These are phyloP conservation scores for Penicillium brasilianum DNA, from an alignment of 2,329 filamentous ascomycete species.

Conservation along the genomic window DNA sequence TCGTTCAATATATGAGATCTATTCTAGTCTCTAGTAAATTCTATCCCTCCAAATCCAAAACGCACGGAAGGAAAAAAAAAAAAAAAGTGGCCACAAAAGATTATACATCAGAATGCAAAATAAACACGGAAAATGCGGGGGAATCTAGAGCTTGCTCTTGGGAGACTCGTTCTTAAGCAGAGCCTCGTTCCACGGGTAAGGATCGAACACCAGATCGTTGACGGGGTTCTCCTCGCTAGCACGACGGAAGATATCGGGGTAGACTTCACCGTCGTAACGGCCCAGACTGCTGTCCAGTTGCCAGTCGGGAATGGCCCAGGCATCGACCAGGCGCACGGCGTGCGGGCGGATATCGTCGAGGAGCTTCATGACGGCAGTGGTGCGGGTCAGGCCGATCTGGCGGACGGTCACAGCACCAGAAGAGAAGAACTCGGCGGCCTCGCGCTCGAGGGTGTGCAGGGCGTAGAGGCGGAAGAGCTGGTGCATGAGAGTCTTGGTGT, in stretches of 20 bases:
- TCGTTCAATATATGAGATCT: conserved; percentile 10
- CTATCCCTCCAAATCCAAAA: conserved; percentile 5
- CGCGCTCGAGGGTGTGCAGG: conserved; percentile 69
- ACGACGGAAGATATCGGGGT: conserved; percentile 75
- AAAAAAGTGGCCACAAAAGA: conserved; percentile 1
- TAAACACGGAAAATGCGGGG: conserved; percentile 9
- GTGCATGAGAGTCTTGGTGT: conserved; percentile 64
- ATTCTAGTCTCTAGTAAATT: conserved; percentile 5
- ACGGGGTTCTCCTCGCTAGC: conserved; percentile 75
- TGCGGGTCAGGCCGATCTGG: conserved; percentile 72
- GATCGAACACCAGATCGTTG: conserved; percentile 73
- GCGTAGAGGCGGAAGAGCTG: conserved; percentile 71
- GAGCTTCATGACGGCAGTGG: conserved; percentile 70
- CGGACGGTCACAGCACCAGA: conserved; percentile 70
- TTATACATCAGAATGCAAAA: conserved; percentile 19
- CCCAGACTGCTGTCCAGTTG: conserved; percentile 74
- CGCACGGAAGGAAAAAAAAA: not conserved
- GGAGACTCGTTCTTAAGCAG: conserved; percentile 62
- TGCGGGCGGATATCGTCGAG: conserved; percentile 75
- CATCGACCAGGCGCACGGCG: conserved; percentile 71
- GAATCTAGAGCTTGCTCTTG: conserved; percentile 45
- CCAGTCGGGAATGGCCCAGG: conserved; percentile 80
- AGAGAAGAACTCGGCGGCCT: conserved; percentile 74
- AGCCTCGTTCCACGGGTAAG: conserved; percentile 67
- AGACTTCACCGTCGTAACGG: conserved; percentile 74